A percentile compares a stretch with the other conserved stretches of the same genome.
Evolutionary conservation across 2,329 filamentous ascomycete species (phyloP).

Genomic region (Botrytis elliptica): DNA sequence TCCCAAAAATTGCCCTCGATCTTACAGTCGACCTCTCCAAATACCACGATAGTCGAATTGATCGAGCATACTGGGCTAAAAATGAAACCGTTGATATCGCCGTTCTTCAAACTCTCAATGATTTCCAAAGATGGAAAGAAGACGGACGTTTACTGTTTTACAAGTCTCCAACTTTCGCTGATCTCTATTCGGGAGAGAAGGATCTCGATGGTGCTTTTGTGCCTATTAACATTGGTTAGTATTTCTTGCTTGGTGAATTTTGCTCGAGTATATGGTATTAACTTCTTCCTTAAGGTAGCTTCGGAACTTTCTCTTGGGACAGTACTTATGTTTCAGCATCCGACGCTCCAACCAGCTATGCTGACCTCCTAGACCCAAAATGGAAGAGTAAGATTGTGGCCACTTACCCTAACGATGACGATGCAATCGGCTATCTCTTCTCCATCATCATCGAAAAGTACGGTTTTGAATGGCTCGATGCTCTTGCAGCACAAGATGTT

Average conservation of each 20-base stretch:
- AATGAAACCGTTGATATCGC: conserved; percentile 47
- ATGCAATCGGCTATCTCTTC: neutral
- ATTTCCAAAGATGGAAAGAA: conserved; percentile 51
- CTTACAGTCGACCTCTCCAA: conserved; percentile 53
- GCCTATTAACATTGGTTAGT: neutral
- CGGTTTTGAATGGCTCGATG: neutral
- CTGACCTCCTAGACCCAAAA: neutral
- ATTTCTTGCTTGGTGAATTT: neutral
- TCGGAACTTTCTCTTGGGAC: neutral
- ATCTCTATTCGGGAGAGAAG: neutral
- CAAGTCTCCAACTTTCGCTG: neutral
- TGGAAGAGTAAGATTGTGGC: conserved; percentile 14
- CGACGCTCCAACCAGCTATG: conserved; percentile 1
- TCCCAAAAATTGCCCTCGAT: neutral
- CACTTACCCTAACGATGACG: conserved; percentile 8
- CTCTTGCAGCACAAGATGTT: neutral
- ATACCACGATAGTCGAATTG: conserved; percentile 51
- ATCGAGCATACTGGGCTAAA: conserved; percentile 45
- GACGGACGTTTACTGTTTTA: conserved; percentile 5
- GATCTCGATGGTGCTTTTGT: conserved; percentile 11
- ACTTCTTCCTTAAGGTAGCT: neutral
- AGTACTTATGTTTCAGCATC: conserved; percentile 16
- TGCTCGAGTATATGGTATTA: neutral
- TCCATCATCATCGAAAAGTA: conserved; percentile 5
- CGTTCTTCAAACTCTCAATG: conserved; percentile 51